Conservation (phyloP, 2,329 filamentous ascomycete species). For the Aspergillus cejpii region DNA sequence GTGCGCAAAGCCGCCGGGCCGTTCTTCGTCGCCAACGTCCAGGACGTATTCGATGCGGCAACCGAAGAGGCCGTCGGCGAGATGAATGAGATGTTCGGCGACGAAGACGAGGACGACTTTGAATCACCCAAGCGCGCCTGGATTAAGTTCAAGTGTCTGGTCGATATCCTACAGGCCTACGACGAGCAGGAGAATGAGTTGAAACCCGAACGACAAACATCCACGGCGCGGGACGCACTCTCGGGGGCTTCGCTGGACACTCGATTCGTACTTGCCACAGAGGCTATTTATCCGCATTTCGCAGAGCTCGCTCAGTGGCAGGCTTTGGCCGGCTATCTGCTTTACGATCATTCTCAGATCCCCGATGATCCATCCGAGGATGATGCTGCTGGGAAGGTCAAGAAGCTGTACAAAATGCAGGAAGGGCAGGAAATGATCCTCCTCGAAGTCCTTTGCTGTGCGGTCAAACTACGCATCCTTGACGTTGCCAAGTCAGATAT, state of each 20-base stretch:
- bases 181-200: conserved; percentile 55
- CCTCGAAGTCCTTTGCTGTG: conserved; percentile 76
- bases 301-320: conserved; percentile 82
- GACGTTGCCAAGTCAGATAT: conserved; percentile 57
- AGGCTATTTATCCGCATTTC: conserved; percentile 76
- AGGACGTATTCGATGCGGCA: conserved; percentile 71
- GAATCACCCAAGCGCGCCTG: conserved; percentile 72
- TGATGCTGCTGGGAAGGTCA: conserved; percentile 58
- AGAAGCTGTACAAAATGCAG: conserved; percentile 64
- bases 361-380: conserved; percentile 48
- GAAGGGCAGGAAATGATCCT: conserved; percentile 76
- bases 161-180: conserved; percentile 74
- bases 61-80: conserved; percentile 78
- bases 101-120: conserved; percentile 65
- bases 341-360: conserved; percentile 79
- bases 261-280: conserved; percentile 75
- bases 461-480: conserved; percentile 67
- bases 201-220: conserved; percentile 18
- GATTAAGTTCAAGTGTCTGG: conserved; percentile 87
- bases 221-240: conserved; percentile 35
- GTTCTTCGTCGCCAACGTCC: conserved; percentile 84
- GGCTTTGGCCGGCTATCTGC: conserved; percentile 75
- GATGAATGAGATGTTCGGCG: conserved; percentile 66
- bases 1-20: conserved; percentile 82
- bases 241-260: conserved; percentile 65